Evolutionary conservation across 768 basidiomycete genomes (phyloP).

Genomic region (Sarcodon sp.): DNA sequence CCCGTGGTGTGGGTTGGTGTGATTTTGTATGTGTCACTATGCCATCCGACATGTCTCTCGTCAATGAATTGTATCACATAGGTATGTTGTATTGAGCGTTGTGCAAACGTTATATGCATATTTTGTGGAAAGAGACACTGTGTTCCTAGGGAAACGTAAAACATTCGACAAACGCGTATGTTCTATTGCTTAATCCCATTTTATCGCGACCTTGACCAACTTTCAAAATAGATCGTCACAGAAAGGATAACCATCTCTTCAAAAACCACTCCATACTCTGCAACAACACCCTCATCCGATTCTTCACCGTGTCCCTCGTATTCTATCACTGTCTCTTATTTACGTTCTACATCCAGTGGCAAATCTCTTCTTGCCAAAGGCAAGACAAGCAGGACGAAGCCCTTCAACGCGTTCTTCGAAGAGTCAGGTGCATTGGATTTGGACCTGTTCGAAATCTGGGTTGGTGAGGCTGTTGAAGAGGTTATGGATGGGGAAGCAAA

Average conservation of each 20-base stretch:
- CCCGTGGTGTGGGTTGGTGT: constrained; percentile 69
- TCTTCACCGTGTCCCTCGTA: constrained; percentile 35
- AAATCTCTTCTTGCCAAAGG: constrained; percentile 74
- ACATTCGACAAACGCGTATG: constrained; percentile 77
- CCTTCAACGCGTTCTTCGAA: constrained; percentile 72
- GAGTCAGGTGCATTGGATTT: constrained; percentile 69
- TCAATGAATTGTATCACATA: constrained; percentile 17
- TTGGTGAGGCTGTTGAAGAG: constrained; percentile 57
- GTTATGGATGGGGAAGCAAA: constrained; percentile 56
- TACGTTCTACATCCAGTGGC: constrained; percentile 73
- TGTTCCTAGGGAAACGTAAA: constrained; percentile 86
- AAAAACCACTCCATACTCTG: constrained; percentile 42
- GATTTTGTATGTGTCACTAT: constrained; percentile 41
- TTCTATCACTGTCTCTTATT: constrained; percentile 50
- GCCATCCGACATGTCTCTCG: constrained; percentile 1
- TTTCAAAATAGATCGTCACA: constrained; percentile 59
- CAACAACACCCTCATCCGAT: constrained; percentile 22
- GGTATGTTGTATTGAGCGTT: constrained; percentile 63
- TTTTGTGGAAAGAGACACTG: constrained; percentile 70
- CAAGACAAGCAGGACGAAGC: constrained; percentile 38
- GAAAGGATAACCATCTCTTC: constrained; percentile 78
- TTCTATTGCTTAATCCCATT: constrained; percentile 3
- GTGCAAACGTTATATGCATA: constrained; percentile 75
- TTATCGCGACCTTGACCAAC: constrained; percentile 1
- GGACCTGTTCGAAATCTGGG: constrained; percentile 65